A percentile compares a stretch with the other conserved stretches of the same genome.
These are phyloP conservation scores for Mucor mucedo DNA, from an alignment of 371 early-diverging fungal species.

Conservation along the genomic window DNA sequence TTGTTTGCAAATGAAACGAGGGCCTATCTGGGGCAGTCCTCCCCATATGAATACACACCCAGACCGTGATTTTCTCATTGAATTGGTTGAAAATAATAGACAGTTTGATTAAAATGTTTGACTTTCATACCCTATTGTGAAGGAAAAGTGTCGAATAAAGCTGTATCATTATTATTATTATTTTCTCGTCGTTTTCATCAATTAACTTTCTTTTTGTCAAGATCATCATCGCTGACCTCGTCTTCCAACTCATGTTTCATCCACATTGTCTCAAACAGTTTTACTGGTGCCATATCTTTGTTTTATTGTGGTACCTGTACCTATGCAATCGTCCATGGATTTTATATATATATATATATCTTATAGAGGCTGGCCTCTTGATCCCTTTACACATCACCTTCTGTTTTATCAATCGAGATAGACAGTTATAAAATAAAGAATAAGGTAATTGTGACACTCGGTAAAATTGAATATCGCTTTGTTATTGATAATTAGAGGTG, in stretches of 20 bases:
- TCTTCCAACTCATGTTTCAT: constrained; percentile 17
- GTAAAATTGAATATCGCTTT: too few relatives aligned
- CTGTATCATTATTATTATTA: too few relatives aligned
- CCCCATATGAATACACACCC: constrained; percentile 7
- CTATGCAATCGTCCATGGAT: constrained; percentile 16
- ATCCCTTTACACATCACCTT: constrained; percentile 13
- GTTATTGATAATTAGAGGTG: too few relatives aligned
- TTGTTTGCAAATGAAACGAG: neutral
- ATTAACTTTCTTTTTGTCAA: neutral
- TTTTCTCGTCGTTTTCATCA: too few relatives aligned
- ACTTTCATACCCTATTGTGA: too few relatives aligned
- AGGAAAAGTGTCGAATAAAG: too few relatives aligned
- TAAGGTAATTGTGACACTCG: too few relatives aligned
- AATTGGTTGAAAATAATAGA: constrained; percentile 10
- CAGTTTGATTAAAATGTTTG: too few relatives aligned
- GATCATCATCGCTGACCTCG: constrained; percentile 12
- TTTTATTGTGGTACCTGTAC: constrained; percentile 6
- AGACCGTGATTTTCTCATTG: constrained; percentile 14
- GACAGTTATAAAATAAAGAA: too few relatives aligned
- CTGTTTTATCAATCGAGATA: too few relatives aligned
- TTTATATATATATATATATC: too few relatives aligned
- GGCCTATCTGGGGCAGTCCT: neutral
- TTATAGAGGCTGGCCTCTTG: constrained; percentile 14
- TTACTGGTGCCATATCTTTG: constrained; percentile 21
- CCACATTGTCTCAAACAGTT: constrained; percentile 20